These are phyloP conservation scores for Extremus antarcticus DNA, from an alignment of 495 filamentous ascomycete genomes.

Conservation along the genomic window DNA sequence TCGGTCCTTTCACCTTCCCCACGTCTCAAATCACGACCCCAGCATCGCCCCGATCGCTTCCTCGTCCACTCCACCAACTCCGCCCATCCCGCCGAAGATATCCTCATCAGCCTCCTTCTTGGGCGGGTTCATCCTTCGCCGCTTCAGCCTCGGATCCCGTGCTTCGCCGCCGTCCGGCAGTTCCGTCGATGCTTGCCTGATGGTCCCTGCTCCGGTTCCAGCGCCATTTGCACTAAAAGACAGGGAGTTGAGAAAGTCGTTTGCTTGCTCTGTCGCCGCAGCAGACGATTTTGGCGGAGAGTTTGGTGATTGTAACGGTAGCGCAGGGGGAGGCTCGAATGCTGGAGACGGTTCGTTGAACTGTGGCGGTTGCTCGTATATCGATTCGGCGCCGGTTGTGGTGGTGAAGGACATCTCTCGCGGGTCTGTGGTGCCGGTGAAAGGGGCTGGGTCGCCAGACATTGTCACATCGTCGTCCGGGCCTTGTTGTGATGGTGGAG, in stretches of 20 bases:
- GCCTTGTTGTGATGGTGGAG: constrained; percentile 18
- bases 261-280: background rate
- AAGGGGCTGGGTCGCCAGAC: background rate
- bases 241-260: constrained; percentile 2
- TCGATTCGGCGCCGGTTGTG: constrained; percentile 17
- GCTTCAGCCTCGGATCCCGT: constrained; percentile 39
- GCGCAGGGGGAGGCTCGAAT: constrained; percentile 8
- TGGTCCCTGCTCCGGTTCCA: background rate
- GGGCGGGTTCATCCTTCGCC: constrained; percentile 44
- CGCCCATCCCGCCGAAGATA: constrained; percentile 6
- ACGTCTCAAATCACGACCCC: too few relatives aligned
- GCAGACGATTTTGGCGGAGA: background rate
- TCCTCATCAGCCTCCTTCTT: constrained; percentile 7
- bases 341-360: constrained; percentile 9
- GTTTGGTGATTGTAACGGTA: background rate
- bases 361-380: constrained; percentile 5
- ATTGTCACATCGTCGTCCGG: background rate
- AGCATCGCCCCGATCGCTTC: constrained; percentile 16
- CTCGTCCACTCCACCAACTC: constrained; percentile 15
- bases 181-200: constrained; percentile 10
- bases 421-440: background rate
- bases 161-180: background rate
- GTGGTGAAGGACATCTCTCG: background rate
- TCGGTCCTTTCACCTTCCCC: too few relatives aligned
- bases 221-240: background rate